Conservation (phyloP, 805 yeast genomes). For the Metschnikowia koreensis region DNA sequence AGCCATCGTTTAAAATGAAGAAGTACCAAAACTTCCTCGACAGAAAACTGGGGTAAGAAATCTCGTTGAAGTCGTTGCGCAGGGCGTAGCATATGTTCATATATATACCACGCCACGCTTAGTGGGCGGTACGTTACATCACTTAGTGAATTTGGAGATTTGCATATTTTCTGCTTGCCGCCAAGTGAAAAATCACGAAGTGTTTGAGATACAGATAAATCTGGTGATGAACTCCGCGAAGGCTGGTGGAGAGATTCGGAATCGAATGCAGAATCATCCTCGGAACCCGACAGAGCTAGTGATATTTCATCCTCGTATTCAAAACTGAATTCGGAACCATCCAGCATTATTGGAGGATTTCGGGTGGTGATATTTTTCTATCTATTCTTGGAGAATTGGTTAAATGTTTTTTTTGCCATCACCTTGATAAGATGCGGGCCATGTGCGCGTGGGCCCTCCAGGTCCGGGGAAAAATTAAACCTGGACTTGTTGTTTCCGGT, state of each 20-base stretch:
- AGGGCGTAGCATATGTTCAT: slow-evolving; percentile 23
- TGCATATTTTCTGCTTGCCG: slow-evolving; percentile 2
- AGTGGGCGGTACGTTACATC: slow-evolving; percentile 9
- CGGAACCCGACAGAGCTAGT: background rate
- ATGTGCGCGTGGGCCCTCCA: background rate
- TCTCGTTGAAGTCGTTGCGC: slow-evolving; percentile 21
- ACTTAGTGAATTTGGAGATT: slow-evolving; percentile 12
- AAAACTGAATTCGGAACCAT: slow-evolving; percentile 18
- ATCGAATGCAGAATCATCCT: background rate
- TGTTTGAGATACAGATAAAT: background rate
- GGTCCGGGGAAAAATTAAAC: too few species aligned
- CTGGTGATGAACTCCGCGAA: background rate
- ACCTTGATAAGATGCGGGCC: background rate
- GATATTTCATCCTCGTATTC: slow-evolving; percentile 24
- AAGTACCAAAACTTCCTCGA: slow-evolving; percentile 34
- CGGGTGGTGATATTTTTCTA: background rate
- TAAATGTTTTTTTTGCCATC: background rate
- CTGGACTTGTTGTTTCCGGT: too few species aligned
- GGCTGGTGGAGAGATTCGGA: background rate
- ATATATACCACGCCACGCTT: slow-evolving; percentile 22
- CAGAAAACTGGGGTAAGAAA: slow-evolving; percentile 27
- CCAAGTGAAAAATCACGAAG: background rate
- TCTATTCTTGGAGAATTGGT: too few species aligned
- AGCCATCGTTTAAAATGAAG: slow-evolving; percentile 41
- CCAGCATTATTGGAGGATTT: slow-evolving; percentile 6